These are phyloP conservation scores for Thozetella sp. DNA, from an alignment of 495 filamentous ascomycete species.

Conservation along the genomic window DNA sequence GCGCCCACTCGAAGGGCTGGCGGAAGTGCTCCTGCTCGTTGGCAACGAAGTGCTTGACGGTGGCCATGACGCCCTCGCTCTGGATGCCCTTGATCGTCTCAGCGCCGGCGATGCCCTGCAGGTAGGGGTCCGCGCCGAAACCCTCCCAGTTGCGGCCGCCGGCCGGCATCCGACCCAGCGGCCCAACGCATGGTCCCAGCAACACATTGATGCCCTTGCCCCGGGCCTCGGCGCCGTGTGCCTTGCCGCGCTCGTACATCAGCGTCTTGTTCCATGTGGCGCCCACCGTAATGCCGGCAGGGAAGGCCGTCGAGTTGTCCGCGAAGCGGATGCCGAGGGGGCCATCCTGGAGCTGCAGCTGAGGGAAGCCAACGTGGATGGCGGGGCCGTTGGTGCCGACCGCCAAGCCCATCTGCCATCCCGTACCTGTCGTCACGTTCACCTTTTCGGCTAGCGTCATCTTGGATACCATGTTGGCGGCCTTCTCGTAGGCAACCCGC, in stretches of 20 bases:
- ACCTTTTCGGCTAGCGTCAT: constrained; percentile 94
- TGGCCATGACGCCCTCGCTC: constrained; percentile 70
- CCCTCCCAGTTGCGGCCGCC: constrained; percentile 80
- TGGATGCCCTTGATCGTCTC: constrained; percentile 74
- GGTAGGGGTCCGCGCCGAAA: constrained; percentile 72
- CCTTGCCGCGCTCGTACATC: constrained; percentile 69
- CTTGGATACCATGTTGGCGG: constrained; percentile 70
- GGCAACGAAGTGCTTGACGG: constrained; percentile 72
- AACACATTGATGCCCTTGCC: constrained; percentile 74
- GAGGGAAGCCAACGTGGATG: constrained; percentile 73
- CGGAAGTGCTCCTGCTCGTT: constrained; percentile 79
- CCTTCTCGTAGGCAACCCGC: constrained; percentile 81
- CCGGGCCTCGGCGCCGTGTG: constrained; percentile 67
- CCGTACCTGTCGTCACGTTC: constrained; percentile 90
- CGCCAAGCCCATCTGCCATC: constrained; percentile 88
- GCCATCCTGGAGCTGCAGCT: constrained; percentile 88
- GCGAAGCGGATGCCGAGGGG: constrained; percentile 66
- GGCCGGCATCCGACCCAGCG: constrained; percentile 70
- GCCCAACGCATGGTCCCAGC: constrained; percentile 69
- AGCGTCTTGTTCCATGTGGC: constrained; percentile 65
- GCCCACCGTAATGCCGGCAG: constrained; percentile 66
- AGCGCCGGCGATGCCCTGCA: constrained; percentile 68
- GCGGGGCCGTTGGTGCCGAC: constrained; percentile 88
- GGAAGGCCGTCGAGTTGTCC: constrained; percentile 67
- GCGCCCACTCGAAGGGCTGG: constrained; percentile 80